Conservation (phyloP, 2,329 filamentous ascomycete genomes). For the Venturiaceae sp. region DNA sequence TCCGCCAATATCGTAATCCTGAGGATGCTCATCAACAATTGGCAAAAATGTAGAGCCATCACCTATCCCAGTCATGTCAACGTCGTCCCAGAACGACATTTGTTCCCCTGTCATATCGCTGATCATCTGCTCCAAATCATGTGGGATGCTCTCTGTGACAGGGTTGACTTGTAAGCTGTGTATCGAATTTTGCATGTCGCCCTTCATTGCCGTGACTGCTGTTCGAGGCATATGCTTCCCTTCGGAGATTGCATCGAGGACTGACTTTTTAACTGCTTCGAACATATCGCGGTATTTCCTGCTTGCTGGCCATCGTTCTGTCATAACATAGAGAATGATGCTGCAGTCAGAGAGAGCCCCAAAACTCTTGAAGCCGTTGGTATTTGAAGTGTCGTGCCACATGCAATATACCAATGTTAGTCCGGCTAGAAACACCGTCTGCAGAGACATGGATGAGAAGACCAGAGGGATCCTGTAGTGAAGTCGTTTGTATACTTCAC, state of each 20-base stretch:
- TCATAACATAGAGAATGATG: conserved; percentile 12
- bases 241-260: conserved; percentile 6
- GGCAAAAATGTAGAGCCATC: neutral
- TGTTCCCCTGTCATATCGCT: neutral
- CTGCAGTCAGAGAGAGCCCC: conserved; percentile 8
- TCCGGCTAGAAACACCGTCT: neutral
- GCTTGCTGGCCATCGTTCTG: conserved; percentile 12
- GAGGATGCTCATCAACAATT: neutral
- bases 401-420: conserved; percentile 2
- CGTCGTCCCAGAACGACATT: neutral
- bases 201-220: neutral
- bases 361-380: neutral
- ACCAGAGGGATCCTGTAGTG: neutral
- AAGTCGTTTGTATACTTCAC: neutral
- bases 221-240: neutral
- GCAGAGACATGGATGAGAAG: neutral
- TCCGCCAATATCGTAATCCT: neutral
- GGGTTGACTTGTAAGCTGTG: neutral
- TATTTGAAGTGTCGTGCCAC: neutral
- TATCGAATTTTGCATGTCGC: neutral
- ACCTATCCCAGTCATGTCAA: neutral
- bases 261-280: conserved; percentile 6
- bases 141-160: neutral
- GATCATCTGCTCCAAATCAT: conserved; percentile 2
- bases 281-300: conserved; percentile 10